Evolutionary conservation across 495 filamentous ascomycete genomes (phyloP), one percentile per base, ranked within the genome.

Genomic region (Astrothelium macrocarpum): DNA sequence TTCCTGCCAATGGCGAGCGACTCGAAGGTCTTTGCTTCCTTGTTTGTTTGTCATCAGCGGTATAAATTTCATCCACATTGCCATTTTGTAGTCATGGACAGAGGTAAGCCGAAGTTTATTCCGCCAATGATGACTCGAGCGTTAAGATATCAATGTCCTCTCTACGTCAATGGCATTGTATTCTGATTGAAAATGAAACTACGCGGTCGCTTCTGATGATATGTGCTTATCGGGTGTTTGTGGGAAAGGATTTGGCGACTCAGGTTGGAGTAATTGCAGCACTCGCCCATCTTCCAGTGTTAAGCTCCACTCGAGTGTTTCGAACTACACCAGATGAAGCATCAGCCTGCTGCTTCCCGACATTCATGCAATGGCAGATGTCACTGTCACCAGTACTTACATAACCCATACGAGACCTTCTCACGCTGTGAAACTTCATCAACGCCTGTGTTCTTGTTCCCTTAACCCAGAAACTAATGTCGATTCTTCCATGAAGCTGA

Each of bases 291-390:
- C 74, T 70, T 86, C 89, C 25, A 88, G 86, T 29, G 84, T 96
- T n/a, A 97, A 93, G 75, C 91, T 95, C 75, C 97, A 97, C 78
- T 98, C 96, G 79, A 92, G 90, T 74, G 94, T 98, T 67, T 92
- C 91, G 70, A 97, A 96, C 80, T 87, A 82, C 70, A 62, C 12
- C 14, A 12, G 23, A 26, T 43, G 53, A 26, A n/a, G 34, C 20
- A 29, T 32, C 28, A n/a, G 34, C 29, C n/a, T 32, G 34, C 31
- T 11, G 0, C 26, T 16, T n/a, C n/a, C n/a, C n/a, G n/a, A n/a
- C n/a, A n/a, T n/a, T n/a, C n/a, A n/a, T n/a, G n/a, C n/a, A n/a
- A n/a, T n/a, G n/a, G n/a, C n/a, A n/a, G n/a, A n/a, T n/a, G n/a
- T n/a, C n/a, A n/a, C n/a, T n/a, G n/a, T n/a, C n/a, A n/a, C 49